A percentile compares a stretch with the other conserved stretches of the same genome.
phyloP scores from a whole-genome alignment of 2,329 filamentous ascomycete species.

The Grosmannia serpens region DNA sequence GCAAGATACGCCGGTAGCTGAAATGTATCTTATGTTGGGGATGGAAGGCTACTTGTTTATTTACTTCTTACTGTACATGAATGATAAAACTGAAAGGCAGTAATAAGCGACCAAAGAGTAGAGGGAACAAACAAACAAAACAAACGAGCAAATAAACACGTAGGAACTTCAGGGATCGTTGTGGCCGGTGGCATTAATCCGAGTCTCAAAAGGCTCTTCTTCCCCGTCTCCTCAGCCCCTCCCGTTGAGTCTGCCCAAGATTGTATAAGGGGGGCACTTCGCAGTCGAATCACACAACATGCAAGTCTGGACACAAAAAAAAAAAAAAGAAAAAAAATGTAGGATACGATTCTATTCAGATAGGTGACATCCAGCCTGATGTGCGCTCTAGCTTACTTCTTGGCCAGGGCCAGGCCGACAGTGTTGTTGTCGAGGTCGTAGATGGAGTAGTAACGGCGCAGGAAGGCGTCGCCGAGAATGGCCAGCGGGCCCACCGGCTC shows the following conservation, averaged over 20 bases:
- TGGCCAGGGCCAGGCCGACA: conserved; percentile 81
- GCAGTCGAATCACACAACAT: not conserved
- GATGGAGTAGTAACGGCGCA: conserved; percentile 85
- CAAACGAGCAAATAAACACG: not conserved
- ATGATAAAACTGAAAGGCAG: not conserved
- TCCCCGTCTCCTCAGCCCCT: not conserved
- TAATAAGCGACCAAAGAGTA: not conserved
- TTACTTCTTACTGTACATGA: not conserved
- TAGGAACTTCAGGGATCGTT: not conserved
- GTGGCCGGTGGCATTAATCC: not conserved
- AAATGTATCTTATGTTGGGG: no score
- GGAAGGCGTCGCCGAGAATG: conserved; percentile 82
- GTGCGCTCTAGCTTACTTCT: conserved; percentile 26
- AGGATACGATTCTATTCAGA: not conserved
- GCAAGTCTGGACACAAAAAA: not conserved
- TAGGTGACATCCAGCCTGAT: not conserved
- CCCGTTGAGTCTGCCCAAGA: not conserved
- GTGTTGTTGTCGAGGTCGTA: conserved; percentile 86
- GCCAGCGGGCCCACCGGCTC: conserved; percentile 82
- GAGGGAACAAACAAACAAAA: not conserved
- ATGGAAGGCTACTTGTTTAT: not conserved
- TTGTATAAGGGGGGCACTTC: not conserved
- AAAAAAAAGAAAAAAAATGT: not conserved
- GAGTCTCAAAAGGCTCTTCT: not conserved
- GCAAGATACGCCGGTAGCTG: no score